A percentile compares a stretch with the other conserved stretches of the same genome.
These are phyloP conservation scores for Geopyxis carbonaria DNA, from an alignment of 495 filamentous ascomycete species.

Conservation along the genomic window DNA sequence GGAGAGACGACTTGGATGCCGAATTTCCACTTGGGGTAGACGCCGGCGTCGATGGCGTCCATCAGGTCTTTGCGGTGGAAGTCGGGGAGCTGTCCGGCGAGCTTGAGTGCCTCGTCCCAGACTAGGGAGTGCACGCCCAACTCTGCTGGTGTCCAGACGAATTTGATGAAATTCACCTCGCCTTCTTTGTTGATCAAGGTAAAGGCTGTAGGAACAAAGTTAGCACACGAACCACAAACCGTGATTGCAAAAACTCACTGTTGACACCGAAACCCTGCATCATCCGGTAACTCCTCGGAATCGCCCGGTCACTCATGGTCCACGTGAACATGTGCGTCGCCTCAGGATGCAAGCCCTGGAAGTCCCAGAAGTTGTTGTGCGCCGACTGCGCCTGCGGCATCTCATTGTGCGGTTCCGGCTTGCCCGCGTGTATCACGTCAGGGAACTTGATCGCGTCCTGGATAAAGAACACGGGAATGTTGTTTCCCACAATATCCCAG, in stretches of 20 bases:
- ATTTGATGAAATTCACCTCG: constrained; percentile 66
- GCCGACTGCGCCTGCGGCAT: constrained; percentile 32
- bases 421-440: constrained; percentile 51
- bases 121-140: constrained; percentile 71
- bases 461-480: constrained; percentile 60
- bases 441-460: constrained; percentile 61
- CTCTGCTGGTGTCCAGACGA: constrained; percentile 57
- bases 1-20: constrained; percentile 63
- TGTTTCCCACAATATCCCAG: constrained; percentile 56
- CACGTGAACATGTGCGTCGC: constrained; percentile 75
- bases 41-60: constrained; percentile 60
- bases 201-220: constrained; percentile 33
- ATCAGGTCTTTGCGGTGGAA: constrained; percentile 74
- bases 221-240: not conserved
- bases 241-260: constrained; percentile 25
- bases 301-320: constrained; percentile 62
- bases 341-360: constrained; percentile 48
- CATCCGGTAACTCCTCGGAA: constrained; percentile 68
- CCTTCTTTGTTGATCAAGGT: constrained; percentile 54
- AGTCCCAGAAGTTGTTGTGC: constrained; percentile 44
- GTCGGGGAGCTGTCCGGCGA: constrained; percentile 67
- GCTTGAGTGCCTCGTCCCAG: constrained; percentile 77
- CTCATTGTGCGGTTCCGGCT: constrained; percentile 71
- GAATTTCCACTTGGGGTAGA: constrained; percentile 68
- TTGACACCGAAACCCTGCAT: constrained; percentile 90